phyloP scores from a whole-genome alignment of 257 asterid genomes.

The Paulownia fortunei region DNA sequence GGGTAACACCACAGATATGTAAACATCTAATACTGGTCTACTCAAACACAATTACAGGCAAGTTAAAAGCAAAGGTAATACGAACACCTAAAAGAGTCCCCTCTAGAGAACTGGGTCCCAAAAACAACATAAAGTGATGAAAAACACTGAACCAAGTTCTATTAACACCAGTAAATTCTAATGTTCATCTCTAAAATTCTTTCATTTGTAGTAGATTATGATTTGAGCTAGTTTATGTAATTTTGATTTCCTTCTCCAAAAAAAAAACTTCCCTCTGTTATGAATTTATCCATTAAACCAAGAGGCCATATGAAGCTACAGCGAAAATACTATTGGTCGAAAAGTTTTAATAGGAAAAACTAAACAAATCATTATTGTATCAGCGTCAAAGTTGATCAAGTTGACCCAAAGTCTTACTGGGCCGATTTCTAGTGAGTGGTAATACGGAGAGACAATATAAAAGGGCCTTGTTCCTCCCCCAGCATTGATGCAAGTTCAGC shows the following conservation, averaged over 20 bases:
- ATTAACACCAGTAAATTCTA: neutral
- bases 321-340: no score
- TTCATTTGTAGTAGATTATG: neutral
- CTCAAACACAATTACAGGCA: neutral
- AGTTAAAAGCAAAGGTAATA: no score
- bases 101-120: neutral
- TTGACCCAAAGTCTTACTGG: constrained; percentile 3
- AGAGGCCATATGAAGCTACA: no score
- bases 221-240: neutral
- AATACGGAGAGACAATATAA: neutral
- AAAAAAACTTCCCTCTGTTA: neutral
- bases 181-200: neutral
- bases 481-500: neutral
- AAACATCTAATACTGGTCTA: neutral
- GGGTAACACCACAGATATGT: neutral
- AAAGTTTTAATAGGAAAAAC: neutral
- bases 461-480: neutral
- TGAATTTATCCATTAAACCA: neutral
- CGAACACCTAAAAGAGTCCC: constrained; percentile 16
- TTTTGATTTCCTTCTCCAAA: neutral
- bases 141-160: neutral
- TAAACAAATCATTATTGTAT: neutral
- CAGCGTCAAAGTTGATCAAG: constrained; percentile 4
- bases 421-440: neutral
- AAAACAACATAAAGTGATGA: neutral